Evolutionary conservation across 345 rosid genomes (phyloP).

Genomic region (Eutrema japonicum): DNA sequence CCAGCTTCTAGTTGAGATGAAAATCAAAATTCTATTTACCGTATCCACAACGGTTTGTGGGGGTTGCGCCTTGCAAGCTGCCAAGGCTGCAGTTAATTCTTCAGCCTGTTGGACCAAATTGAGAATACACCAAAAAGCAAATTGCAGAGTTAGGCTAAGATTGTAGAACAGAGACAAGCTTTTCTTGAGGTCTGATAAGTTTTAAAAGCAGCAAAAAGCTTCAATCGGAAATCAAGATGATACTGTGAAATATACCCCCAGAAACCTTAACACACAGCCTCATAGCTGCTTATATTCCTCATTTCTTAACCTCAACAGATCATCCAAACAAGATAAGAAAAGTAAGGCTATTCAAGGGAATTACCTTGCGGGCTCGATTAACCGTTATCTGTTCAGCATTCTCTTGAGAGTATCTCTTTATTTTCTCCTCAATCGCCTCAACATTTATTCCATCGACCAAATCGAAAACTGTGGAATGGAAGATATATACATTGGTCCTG

Average conservation of each 20-base stretch:
- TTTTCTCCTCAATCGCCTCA: conserved; percentile 73
- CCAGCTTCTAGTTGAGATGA: conserved; percentile 2
- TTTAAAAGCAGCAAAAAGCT: neutral
- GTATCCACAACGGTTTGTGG: conserved; percentile 57
- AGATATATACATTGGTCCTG: conserved; percentile 10
- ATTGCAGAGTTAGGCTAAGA: conserved; percentile 5
- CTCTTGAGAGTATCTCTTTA: conserved; percentile 70
- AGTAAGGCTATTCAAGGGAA: neutral
- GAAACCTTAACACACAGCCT: neutral
- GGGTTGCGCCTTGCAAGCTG: conserved; percentile 74
- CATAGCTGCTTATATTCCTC: neutral
- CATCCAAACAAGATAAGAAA: neutral
- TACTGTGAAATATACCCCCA: neutral
- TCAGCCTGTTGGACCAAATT: conserved; percentile 68
- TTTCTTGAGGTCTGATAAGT: conserved; percentile 16
- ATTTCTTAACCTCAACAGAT: neutral
- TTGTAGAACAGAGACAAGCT: neutral
- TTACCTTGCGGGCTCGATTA: conserved; percentile 86
- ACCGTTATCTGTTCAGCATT: conserved; percentile 89
- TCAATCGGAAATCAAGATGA: neutral
- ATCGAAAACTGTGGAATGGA: conserved; percentile 59
- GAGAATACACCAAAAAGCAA: neutral
- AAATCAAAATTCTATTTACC: conserved; percentile 53
- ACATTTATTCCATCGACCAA: conserved; percentile 78
- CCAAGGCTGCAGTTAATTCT: conserved; percentile 80